phyloP scores from a whole-genome alignment of 2,329 filamentous ascomycete species.

The Endoconidiophora polonica region DNA sequence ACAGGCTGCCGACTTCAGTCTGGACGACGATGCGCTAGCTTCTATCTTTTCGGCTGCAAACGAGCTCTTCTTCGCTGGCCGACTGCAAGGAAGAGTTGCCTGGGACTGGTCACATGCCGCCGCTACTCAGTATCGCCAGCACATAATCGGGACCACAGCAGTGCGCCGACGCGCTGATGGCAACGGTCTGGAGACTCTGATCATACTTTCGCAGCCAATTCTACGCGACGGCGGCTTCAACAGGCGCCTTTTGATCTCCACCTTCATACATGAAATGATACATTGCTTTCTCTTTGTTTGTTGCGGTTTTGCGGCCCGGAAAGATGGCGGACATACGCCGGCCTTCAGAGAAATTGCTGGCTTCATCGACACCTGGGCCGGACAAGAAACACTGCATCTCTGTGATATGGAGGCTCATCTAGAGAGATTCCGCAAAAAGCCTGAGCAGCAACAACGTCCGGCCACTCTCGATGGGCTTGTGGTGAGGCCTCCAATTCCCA shows the following conservation, averaged over 20 bases:
- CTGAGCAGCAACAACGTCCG: background rate
- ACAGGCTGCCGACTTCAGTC: slow-evolving; percentile 29
- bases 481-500: too few species aligned
- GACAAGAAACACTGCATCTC: slow-evolving; percentile 35
- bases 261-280: slow-evolving; percentile 50
- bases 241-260: slow-evolving; percentile 43
- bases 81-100: slow-evolving; percentile 37
- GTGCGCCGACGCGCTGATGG: slow-evolving; percentile 27
- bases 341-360: slow-evolving; percentile 42
- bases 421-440: slow-evolving; percentile 29
- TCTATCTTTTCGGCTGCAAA: slow-evolving; percentile 45
- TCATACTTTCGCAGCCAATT: slow-evolving; percentile 43
- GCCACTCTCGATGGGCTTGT: too few species aligned
- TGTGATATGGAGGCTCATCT: slow-evolving; percentile 46
- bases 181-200: slow-evolving; percentile 44
- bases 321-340: slow-evolving; percentile 40
- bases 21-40: slow-evolving; percentile 40
- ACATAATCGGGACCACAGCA: slow-evolving; percentile 47
- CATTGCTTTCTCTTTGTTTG: slow-evolving; percentile 49
- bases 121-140: slow-evolving; percentile 31
- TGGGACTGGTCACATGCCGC: slow-evolving; percentile 44
- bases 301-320: slow-evolving; percentile 39
- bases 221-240: slow-evolving; percentile 39
- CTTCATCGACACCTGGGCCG: slow-evolving; percentile 45
- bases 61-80: slow-evolving; percentile 43